Conservation (phyloP, 2,329 filamentous ascomycete genomes). For the Clathrospora elynae region DNA sequence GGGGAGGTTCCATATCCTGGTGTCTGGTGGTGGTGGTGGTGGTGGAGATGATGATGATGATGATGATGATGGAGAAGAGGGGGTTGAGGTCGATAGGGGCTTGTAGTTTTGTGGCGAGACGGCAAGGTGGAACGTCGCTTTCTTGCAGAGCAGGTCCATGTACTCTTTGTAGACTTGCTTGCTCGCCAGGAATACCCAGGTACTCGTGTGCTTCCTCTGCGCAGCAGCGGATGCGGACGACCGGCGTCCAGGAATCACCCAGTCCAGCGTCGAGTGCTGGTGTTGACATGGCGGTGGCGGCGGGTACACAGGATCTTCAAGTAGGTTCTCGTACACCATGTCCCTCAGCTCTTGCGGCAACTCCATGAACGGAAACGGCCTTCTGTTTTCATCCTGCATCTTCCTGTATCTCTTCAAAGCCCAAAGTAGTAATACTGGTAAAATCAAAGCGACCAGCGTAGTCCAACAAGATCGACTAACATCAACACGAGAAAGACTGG, state of each 20-base stretch:
- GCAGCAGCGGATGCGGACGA: conserved; percentile 3
- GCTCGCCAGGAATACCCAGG: conserved; percentile 39
- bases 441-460: conserved; percentile 16
- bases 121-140: conserved; percentile 38
- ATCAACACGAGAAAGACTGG: too few species aligned
- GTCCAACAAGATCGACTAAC: too few species aligned
- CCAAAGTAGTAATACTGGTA: conserved; percentile 16
- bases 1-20: conserved; percentile 38
- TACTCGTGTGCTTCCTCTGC: conserved; percentile 14
- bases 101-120: conserved; percentile 41
- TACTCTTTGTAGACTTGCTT: conserved; percentile 44
- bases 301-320: conserved; percentile 41
- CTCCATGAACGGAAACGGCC: conserved; percentile 37
- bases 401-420: conserved; percentile 21
- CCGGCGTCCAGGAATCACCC: conserved; percentile 23
- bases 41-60: conserved; percentile 2
- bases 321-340: conserved; percentile 40
- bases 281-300: conserved; percentile 18
- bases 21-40: conserved; percentile 3
- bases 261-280: conserved; percentile 18
- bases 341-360: conserved; percentile 42
- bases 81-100: not conserved
- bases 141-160: conserved; percentile 42
- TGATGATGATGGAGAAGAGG: not conserved
- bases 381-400: conserved; percentile 25